Evolutionary conservation across 2,329 filamentous ascomycete species (phyloP), one percentile per base, ranked within the genome.

Genomic region (Calonectria leucothoes): DNA sequence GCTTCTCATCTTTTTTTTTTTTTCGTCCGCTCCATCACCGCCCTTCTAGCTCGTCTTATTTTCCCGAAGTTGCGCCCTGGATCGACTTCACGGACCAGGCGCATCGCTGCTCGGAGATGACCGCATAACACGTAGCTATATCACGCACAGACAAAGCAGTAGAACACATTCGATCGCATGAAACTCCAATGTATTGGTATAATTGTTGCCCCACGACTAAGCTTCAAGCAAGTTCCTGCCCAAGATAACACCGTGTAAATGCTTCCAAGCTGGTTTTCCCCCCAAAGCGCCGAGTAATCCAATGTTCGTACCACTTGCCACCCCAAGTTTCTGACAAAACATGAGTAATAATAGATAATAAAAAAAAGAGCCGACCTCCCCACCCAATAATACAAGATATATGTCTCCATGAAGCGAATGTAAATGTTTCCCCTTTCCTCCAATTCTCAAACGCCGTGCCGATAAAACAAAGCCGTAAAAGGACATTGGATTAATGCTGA

Each of bases 161-260:
- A 51, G 59, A 45, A 45, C n/a, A 71, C 35, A n/a, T 65, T 57
- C 31, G 66, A 76, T 48, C 73, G 72, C 69, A 77, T 76, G 66
- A 72, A 72, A 77, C 57, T 76, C 69, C 37, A 74, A 76, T 76
- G 70, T 78, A 73, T 78, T 77, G 74, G 73, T 79, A 73, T 75
- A 68, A 77, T 79, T 78, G 71, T 71, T 57, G 75, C 71, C 73
- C 74, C 72, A 74, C 71, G 71, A 72, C 72, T 70, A 75, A 48
- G 57, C 45, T 73, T 27, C 71, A 64, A 65, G 33, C 52, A 37
- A 48, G 49, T 73, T 45, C 64, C 35, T 75, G 69, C 42, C 52
- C 45, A 65, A 57, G 69, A 63, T 31, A 71, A 71, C 69, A 63
- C 69, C 69, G 20, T 69, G 66, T 69, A 72, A 72, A 72, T 72